Evolutionary conservation across 768 basidiomycete species (phyloP).

Genomic region (Lactarius evosmus): DNA sequence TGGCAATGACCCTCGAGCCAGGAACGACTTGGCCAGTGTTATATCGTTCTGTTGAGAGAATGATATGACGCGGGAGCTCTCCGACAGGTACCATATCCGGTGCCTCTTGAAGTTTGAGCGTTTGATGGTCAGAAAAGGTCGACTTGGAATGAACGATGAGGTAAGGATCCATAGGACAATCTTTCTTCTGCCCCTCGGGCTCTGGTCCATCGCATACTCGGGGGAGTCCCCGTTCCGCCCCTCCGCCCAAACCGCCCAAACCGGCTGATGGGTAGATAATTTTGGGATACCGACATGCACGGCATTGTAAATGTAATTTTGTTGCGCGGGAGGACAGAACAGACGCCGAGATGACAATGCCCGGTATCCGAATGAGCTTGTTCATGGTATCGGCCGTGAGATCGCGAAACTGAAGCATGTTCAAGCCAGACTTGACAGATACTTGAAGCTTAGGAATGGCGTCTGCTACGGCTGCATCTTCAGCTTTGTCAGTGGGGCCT

Average conservation of each 20-base stretch:
- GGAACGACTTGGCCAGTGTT: slow-evolving; percentile 92
- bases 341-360: slow-evolving; percentile 97
- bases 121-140: slow-evolving; percentile 92
- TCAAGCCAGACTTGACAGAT: slow-evolving; percentile 84
- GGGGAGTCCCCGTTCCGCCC: slow-evolving; percentile 81
- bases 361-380: slow-evolving; percentile 93
- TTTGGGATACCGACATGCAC: slow-evolving; percentile 79
- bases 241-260: slow-evolving; percentile 83
- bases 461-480: slow-evolving; percentile 38
- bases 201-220: slow-evolving; percentile 81
- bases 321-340: slow-evolving; percentile 91
- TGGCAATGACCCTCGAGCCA: slow-evolving; percentile 91
- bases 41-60: slow-evolving; percentile 86
- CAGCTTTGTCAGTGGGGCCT: slow-evolving; percentile 43
- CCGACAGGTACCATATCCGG: slow-evolving; percentile 99
- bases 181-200: slow-evolving; percentile 81
- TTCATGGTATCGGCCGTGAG: slow-evolving; percentile 93
- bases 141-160: slow-evolving; percentile 94
- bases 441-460: slow-evolving; percentile 78
- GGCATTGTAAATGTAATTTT: slow-evolving; percentile 89
- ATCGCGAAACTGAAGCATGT: slow-evolving; percentile 91
- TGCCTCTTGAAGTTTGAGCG: slow-evolving; percentile 94
- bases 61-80: slow-evolving; percentile 93
- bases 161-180: slow-evolving; percentile 95
- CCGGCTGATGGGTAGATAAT: slow-evolving; percentile 73